Conservation (phyloP, 225 moss, liverwort and hornwort species). For the Asterella californica region DNA sequence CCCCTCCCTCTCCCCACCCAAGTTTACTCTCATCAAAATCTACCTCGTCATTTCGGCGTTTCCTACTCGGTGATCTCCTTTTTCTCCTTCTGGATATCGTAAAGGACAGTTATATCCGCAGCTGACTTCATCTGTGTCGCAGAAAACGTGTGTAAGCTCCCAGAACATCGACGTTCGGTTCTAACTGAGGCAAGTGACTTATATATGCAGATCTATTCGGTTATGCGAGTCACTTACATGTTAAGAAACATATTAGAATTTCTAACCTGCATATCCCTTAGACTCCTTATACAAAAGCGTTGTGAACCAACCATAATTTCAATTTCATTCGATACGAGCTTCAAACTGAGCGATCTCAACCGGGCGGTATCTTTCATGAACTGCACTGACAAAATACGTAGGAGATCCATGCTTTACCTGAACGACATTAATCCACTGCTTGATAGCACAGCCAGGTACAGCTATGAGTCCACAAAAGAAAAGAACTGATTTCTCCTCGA, state of each 20-base stretch:
- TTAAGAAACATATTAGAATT: background rate
- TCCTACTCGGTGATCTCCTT: conserved; percentile 30
- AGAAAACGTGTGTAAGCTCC: background rate
- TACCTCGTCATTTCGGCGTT: background rate
- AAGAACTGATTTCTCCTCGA: conserved; percentile 51
- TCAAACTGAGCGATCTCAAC: background rate
- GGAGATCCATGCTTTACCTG: conserved; percentile 44
- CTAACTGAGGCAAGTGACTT: background rate
- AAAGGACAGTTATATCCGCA: conserved; percentile 41
- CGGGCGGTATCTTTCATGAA: background rate
- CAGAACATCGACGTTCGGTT: background rate
- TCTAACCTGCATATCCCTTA: too few species aligned
- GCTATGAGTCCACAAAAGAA: conserved; percentile 56
- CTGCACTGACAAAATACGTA: background rate
- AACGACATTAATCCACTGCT: conserved; percentile 81
- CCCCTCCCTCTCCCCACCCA: too few species aligned
- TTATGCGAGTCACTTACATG: background rate
- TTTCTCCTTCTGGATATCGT: conserved; percentile 34
- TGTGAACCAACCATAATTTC: background rate
- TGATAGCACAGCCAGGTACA: conserved; percentile 82
- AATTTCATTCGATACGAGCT: background rate
- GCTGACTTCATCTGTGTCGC: conserved; percentile 43
- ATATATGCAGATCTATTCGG: background rate
- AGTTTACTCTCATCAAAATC: background rate
- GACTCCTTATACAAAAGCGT: too few species aligned